Evolutionary conservation across 768 basidiomycete species (phyloP), one percentile per base, ranked within the genome.

Genomic region (Hydnum rufescens): DNA sequence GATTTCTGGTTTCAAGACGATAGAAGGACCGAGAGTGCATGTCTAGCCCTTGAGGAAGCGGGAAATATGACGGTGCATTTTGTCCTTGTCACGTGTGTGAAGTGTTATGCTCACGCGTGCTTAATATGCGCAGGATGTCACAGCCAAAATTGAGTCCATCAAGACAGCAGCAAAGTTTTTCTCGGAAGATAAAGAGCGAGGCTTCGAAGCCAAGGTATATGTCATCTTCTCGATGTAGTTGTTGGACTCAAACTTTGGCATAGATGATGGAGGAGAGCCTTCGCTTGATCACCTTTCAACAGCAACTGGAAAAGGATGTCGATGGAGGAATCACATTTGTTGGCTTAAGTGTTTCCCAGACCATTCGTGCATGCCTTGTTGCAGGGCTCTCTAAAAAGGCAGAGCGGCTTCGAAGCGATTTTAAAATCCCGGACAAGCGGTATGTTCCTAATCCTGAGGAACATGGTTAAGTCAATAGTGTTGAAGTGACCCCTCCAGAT

Each of bases 1-100:
- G 90, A 99, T 63, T 97, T 92, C 66, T 97, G 90, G 64, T 99
- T 93, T 61, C 93, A 93, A 32, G 95, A 99, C 60, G 95, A 97
- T 65, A 72, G 95, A 51, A 74, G 92, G 44, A 81, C 87, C 13
- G 95, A 97, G 62, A 93, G 82, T 64, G 95, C 90, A 0, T 74
- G 82, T n/a, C 67, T 97, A 2, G 82, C 77, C 32, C 66, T 99
- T 22, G 85, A 86, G 42, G 95, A 96, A 64, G 82, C 87, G 4
- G 68, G 71, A 2, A 66, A 66, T 22, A 78, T 81, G 64, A 64
- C 65, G 59, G 90, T 88, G 58, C 56, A 71, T 61, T 26, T 42
- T 22, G 23, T 34, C 25, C 5, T 47, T 36, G 43, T 30, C 54
- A 16, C 1, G 26, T 4, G 3, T 22, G 32, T 5, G 18, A 5